phyloP scores from a whole-genome alignment of 495 filamentous ascomycete species.

The Aeminium ludgeri region DNA sequence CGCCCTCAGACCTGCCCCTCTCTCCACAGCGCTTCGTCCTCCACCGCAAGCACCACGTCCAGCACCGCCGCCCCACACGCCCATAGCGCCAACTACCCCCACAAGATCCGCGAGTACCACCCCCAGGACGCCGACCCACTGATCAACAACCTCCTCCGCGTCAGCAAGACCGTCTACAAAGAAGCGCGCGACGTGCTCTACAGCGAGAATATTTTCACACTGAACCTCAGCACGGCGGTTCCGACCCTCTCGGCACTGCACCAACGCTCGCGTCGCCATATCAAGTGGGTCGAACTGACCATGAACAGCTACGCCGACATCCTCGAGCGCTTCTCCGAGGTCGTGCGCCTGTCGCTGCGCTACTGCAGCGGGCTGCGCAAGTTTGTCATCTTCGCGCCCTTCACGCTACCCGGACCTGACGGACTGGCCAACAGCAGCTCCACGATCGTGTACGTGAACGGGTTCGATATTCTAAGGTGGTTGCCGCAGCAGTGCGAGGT shows the following conservation, averaged over 20 bases:
- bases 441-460: slow-evolving; percentile 19
- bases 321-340: slow-evolving; percentile 19
- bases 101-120: not conserved
- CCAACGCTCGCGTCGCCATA: slow-evolving; percentile 20
- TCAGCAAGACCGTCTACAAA: slow-evolving; percentile 16
- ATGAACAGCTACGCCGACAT: slow-evolving; percentile 21
- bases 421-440: not conserved
- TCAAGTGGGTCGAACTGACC: slow-evolving; percentile 18
- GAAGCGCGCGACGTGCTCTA: slow-evolving; percentile 23
- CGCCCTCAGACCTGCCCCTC: not conserved
- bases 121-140: slow-evolving; percentile 13
- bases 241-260: slow-evolving; percentile 13
- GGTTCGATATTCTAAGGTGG: slow-evolving; percentile 23
- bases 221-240: slow-evolving; percentile 16
- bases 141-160: slow-evolving; percentile 12
- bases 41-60: too few relatives aligned
- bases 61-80: not conserved
- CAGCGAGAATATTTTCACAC: slow-evolving; percentile 19
- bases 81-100: not conserved
- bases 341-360: slow-evolving; percentile 20
- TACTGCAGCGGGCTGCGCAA: slow-evolving; percentile 22
- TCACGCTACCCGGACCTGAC: slow-evolving; percentile 7
- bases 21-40: not conserved
- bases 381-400: slow-evolving; percentile 19
- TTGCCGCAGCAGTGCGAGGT: slow-evolving; percentile 20